Evolutionary conservation across 345 rosid genomes (phyloP).

Genomic region (Mallotus nudiflorus): DNA sequence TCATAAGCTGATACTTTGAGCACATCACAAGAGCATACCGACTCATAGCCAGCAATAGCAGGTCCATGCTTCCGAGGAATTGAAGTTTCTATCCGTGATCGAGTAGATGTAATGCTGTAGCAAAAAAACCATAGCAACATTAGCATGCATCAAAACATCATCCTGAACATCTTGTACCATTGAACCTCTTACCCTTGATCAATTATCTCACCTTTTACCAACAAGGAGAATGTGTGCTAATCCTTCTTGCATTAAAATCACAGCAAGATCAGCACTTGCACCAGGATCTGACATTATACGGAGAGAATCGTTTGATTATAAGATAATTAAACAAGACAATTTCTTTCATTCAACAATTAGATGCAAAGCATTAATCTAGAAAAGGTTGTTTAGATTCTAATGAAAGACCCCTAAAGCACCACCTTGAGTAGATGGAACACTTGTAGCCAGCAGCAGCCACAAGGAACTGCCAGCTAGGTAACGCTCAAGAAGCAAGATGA

Average conservation of each 20-base stretch:
- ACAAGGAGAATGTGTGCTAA: constrained; percentile 73
- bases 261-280: constrained; percentile 93
- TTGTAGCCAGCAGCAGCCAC: not conserved
- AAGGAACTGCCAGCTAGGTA: not conserved
- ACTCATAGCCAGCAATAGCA: constrained; percentile 94
- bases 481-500: not conserved
- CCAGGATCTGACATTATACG: constrained; percentile 63
- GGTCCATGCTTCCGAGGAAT: constrained; percentile 99
- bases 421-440: too few species aligned
- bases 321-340: not conserved
- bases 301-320: not conserved
- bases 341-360: not conserved
- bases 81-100: constrained; percentile 82
- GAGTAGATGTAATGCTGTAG: constrained; percentile 78
- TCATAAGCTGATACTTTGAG: not conserved
- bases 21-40: constrained; percentile 33
- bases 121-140: not conserved
- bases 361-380: not conserved
- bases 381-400: not conserved
- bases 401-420: not conserved
- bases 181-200: not conserved
- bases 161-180: not conserved
- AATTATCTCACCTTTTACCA: constrained; percentile 76
- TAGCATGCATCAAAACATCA: not conserved
- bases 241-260: constrained; percentile 98